Percentiles rank a stretch among this genome's conserved stretches.
Conservation (phyloP, 176 grass and related monocot species). For the Musa troglodytarum region DNA sequence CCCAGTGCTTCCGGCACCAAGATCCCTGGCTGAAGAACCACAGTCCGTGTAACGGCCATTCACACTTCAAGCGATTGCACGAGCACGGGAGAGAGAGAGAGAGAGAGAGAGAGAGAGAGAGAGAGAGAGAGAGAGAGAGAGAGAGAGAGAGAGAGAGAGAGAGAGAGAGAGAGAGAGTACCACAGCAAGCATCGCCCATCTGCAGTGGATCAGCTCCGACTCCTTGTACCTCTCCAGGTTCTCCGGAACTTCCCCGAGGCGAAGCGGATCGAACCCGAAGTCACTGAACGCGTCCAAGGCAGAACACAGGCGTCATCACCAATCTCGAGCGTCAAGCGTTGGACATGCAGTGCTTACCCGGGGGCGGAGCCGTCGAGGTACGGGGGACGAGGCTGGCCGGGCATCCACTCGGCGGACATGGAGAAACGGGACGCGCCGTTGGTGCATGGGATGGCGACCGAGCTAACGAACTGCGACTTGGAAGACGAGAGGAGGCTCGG, state of each 20-base stretch:
- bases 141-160: not conserved
- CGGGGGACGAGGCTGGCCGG: conserved; percentile 85
- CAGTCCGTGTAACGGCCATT: too few species aligned
- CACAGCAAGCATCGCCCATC: conserved; percentile 97
- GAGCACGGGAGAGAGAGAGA: not conserved
- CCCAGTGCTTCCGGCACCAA: conserved; percentile 88
- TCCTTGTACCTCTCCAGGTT: conserved; percentile 99
- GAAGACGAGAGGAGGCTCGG: conserved; percentile 53
- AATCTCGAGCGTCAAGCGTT: too few species aligned
- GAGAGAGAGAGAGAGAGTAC: conserved; percentile 17
- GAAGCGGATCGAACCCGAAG: conserved; percentile 84
- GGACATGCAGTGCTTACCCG: conserved; percentile 28
- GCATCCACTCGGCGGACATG: conserved; percentile 99
- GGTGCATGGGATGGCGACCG: conserved; percentile 30
- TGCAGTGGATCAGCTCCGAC: conserved; percentile 98
- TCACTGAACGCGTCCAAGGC: conserved; percentile 29
- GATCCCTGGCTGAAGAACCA: conserved; percentile 52
- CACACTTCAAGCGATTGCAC: not conserved
- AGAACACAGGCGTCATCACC: too few species aligned
- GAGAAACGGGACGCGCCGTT: conserved; percentile 53
- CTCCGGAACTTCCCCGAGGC: conserved; percentile 71
- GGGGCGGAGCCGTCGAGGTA: conserved; percentile 91
- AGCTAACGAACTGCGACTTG: conserved; percentile 36
- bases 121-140: not conserved
- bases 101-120: too few species aligned